These are phyloP conservation scores for Sarocladium strictum DNA, from an alignment of 2,329 filamentous ascomycete species.

Conservation along the genomic window DNA sequence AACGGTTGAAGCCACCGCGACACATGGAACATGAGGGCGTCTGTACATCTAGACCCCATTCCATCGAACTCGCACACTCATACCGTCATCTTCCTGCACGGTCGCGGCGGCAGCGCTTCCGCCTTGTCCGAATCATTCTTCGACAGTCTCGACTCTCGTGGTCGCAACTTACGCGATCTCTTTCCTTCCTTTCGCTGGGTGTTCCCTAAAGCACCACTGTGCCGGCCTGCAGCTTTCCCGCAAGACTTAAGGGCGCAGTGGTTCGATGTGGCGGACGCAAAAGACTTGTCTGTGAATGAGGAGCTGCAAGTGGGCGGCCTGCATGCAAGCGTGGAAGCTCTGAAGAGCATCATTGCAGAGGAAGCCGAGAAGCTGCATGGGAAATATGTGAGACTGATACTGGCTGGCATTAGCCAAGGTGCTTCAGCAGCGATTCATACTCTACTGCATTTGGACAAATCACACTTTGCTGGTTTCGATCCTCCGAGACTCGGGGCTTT, in stretches of 20 bases:
- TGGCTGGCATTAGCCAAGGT: slow-evolving; percentile 42
- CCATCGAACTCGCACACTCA: slow-evolving; percentile 29
- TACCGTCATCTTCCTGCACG: slow-evolving; percentile 40
- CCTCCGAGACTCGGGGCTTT: too few relatives aligned
- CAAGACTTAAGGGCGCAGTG: slow-evolving; percentile 17
- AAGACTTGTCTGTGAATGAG: slow-evolving; percentile 32
- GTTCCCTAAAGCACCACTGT: slow-evolving; percentile 37
- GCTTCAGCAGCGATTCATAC: slow-evolving; percentile 32
- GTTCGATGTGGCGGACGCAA: slow-evolving; percentile 26
- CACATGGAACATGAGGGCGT: too few relatives aligned
- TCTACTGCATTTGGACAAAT: slow-evolving; percentile 28
- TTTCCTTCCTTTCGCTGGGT: slow-evolving; percentile 44
- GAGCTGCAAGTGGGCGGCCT: slow-evolving; percentile 36
- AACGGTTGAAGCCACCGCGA: too few relatives aligned
- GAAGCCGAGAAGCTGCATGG: slow-evolving; percentile 32
- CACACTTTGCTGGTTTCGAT: slow-evolving; percentile 13
- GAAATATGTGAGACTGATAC: slow-evolving; percentile 30
- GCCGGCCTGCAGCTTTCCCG: slow-evolving; percentile 18
- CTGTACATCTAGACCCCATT: background rate
- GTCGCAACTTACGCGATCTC: slow-evolving; percentile 26
- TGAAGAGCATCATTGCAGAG: slow-evolving; percentile 24
- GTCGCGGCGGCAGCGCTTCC: slow-evolving; percentile 32
- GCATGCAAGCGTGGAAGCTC: slow-evolving; percentile 26
- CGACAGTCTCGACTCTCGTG: slow-evolving; percentile 23
- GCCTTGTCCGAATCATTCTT: slow-evolving; percentile 25